Percentiles rank a stretch among this genome's conserved stretches.
These are phyloP conservation scores for Eremochloa ophiuroides DNA, from an alignment of 176 grass and related monocot species.

Conservation along the genomic window DNA sequence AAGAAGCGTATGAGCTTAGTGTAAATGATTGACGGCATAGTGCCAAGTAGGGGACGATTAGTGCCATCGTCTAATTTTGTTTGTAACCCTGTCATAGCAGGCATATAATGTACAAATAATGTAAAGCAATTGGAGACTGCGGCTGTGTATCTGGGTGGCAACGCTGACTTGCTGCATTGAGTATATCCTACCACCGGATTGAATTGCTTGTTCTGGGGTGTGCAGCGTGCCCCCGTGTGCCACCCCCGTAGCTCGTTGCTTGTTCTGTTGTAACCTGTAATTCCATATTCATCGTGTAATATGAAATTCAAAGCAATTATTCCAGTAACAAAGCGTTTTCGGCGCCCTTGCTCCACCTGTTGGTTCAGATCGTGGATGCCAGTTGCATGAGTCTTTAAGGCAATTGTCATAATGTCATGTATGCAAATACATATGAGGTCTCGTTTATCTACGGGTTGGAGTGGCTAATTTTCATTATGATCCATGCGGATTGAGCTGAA, in stretches of 20 bases:
- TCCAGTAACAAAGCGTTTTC: neutral
- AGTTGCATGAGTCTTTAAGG: neutral
- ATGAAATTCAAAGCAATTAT: neutral
- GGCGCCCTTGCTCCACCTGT: neutral
- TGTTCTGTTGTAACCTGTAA: neutral
- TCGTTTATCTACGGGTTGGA: neutral
- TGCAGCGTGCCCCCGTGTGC: neutral
- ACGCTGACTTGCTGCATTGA: conserved; percentile 16
- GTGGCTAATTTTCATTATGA: neutral
- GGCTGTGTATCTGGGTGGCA: conserved; percentile 21
- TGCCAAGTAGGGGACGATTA: conserved; percentile 34
- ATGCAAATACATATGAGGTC: neutral
- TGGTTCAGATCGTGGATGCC: neutral
- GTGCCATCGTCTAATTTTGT: conserved; percentile 33
- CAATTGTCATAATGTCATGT: neutral
- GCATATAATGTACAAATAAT: conserved; percentile 61
- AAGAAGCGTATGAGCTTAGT: conserved; percentile 55
- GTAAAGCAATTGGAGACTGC: conserved; percentile 41
- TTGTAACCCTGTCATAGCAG: conserved; percentile 26
- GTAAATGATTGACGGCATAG: conserved; percentile 27
- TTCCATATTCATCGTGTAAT: neutral
- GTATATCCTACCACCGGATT: conserved; percentile 13
- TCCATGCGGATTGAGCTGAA: neutral
- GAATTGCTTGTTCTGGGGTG: conserved; percentile 13
- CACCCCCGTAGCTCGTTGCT: neutral